Conservation (phyloP, 2,329 filamentous ascomycete species). For the Pseudogymnoascus destructans region DNA sequence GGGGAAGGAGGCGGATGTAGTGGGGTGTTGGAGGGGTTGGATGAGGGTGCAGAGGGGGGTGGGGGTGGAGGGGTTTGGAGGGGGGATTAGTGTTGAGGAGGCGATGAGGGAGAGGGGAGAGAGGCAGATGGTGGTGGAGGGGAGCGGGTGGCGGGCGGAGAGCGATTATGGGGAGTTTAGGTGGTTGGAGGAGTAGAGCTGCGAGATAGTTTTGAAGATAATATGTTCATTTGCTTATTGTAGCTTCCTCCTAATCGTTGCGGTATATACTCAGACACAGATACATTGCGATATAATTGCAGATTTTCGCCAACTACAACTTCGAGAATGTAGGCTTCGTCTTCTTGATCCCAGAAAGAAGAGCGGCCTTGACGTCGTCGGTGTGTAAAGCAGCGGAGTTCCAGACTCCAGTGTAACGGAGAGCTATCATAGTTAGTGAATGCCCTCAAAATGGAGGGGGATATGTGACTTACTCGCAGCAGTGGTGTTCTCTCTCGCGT, state of each 20-base stretch:
- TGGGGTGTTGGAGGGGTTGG: slow-evolving; percentile 24
- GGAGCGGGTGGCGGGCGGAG: slow-evolving; percentile 19
- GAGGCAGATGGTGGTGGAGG: slow-evolving; percentile 17
- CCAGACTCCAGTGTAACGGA: slow-evolving; percentile 80
- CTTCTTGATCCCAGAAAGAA: slow-evolving; percentile 67
- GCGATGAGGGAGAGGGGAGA: slow-evolving; percentile 18
- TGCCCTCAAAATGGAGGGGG: slow-evolving; percentile 6
- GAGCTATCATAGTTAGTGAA: slow-evolving; percentile 31
- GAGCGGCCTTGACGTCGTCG: slow-evolving; percentile 58
- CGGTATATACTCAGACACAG: not conserved
- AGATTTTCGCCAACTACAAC: slow-evolving; percentile 35
- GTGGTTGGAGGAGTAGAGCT: slow-evolving; percentile 11
- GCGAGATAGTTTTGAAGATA: not conserved
- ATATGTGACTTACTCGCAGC: slow-evolving; percentile 51
- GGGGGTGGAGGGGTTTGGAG: slow-evolving; percentile 16
- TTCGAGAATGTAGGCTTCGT: slow-evolving; percentile 75
- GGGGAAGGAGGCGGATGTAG: slow-evolving; percentile 13
- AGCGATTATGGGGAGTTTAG: slow-evolving; percentile 17
- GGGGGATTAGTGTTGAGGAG: slow-evolving; percentile 22
- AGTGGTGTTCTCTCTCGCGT: slow-evolving; percentile 63
- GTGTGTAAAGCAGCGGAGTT: slow-evolving; percentile 76
- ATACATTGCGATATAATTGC: slow-evolving; percentile 9
- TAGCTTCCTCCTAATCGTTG: not conserved
- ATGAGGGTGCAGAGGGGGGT: slow-evolving; percentile 20
- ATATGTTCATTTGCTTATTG: slow-evolving; percentile 1